These are phyloP conservation scores for Blastomyces emzantsi DNA, from an alignment of 2,329 filamentous ascomycete species.

Conservation along the genomic window DNA sequence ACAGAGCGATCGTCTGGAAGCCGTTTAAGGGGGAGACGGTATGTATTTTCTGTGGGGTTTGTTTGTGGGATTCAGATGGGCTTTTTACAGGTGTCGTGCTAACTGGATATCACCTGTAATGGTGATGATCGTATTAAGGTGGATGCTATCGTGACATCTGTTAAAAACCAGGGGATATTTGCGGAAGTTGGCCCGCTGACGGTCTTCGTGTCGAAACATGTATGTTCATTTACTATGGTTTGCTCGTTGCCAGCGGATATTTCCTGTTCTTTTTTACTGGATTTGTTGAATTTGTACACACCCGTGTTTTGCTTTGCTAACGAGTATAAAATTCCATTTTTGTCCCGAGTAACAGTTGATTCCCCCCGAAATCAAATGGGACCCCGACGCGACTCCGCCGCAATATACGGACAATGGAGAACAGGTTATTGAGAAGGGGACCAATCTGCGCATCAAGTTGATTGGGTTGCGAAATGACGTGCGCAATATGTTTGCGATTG, in stretches of 20 bases:
- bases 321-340: slow-evolving; percentile 7
- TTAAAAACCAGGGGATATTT: slow-evolving; percentile 82
- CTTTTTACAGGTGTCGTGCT: neutral
- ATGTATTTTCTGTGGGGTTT: slow-evolving; percentile 33
- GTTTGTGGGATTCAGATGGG: neutral
- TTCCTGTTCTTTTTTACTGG: neutral
- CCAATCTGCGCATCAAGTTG: slow-evolving; percentile 87
- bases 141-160: slow-evolving; percentile 84
- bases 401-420: slow-evolving; percentile 95
- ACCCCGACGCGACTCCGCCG: slow-evolving; percentile 90
- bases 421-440: slow-evolving; percentile 85
- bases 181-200: slow-evolving; percentile 41
- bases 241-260: neutral
- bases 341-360: slow-evolving; percentile 56
- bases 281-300: neutral
- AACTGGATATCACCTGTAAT: slow-evolving; percentile 18
- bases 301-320: neutral
- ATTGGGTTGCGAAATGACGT: slow-evolving; percentile 91
- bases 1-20: slow-evolving; percentile 93
- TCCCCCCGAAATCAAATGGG: slow-evolving; percentile 83
- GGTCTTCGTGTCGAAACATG: slow-evolving; percentile 55
- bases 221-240: slow-evolving; percentile 39
- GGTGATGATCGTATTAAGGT: slow-evolving; percentile 50
- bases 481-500: slow-evolving; percentile 91
- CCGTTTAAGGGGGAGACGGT: slow-evolving; percentile 98